These are phyloP conservation scores for Macrolepiota albuminosa DNA, from an alignment of 768 basidiomycete species.

Conservation along the genomic window DNA sequence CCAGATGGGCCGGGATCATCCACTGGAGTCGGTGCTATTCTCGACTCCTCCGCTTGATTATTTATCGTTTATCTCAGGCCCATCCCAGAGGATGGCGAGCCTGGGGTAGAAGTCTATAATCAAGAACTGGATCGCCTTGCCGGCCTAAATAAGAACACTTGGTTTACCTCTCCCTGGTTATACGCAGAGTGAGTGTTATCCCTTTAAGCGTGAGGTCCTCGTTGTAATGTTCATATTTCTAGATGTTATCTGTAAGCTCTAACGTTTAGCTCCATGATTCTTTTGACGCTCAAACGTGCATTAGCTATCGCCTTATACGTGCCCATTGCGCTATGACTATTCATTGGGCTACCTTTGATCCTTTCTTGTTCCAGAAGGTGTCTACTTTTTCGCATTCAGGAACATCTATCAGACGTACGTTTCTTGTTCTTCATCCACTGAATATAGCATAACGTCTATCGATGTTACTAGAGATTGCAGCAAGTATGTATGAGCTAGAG, in stretches of 20 bases:
- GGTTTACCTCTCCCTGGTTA: slow-evolving; percentile 96
- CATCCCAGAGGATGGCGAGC: slow-evolving; percentile 72
- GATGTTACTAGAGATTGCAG: slow-evolving; percentile 56
- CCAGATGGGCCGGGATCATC: slow-evolving; percentile 76
- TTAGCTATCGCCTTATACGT: slow-evolving; percentile 80
- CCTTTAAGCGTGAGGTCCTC: neutral
- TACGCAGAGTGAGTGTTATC: slow-evolving; percentile 74
- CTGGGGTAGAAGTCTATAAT: slow-evolving; percentile 74
- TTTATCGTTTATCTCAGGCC: slow-evolving; percentile 34
- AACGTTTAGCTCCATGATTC: neutral
- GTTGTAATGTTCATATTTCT: neutral
- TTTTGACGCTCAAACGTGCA: neutral
- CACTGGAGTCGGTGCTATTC: slow-evolving; percentile 49
- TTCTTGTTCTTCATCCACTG: neutral
- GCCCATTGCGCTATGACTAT: slow-evolving; percentile 62
- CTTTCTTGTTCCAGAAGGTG: slow-evolving; percentile 76
- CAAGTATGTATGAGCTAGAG: slow-evolving; percentile 64
- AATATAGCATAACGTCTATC: neutral
- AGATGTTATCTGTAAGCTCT: slow-evolving; percentile 70
- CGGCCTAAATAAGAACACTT: slow-evolving; percentile 52
- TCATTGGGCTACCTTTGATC: slow-evolving; percentile 77
- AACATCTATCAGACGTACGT: slow-evolving; percentile 71
- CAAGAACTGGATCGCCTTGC: slow-evolving; percentile 52
- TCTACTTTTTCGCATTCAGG: slow-evolving; percentile 79
- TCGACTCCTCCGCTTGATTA: neutral